phyloP scores from a whole-genome alignment of 352 stramenopile species.

The Globisporangium takayamanum region DNA sequence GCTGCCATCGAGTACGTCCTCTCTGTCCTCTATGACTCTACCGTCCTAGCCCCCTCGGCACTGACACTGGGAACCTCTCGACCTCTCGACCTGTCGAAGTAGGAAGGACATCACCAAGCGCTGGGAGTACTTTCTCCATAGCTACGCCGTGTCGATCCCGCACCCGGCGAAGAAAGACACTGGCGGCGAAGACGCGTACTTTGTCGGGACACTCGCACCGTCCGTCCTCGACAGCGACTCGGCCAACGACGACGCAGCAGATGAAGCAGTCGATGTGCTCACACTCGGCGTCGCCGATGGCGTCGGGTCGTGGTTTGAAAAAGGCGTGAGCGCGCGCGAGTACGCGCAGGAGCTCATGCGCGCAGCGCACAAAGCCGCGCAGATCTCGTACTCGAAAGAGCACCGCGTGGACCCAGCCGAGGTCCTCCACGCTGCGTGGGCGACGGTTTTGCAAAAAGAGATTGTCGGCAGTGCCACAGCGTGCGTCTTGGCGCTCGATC shows the following conservation, averaged over 20 bases:
- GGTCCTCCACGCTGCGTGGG: constrained; percentile 67
- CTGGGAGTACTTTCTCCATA: constrained; percentile 60
- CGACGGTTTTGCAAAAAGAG: constrained; percentile 81
- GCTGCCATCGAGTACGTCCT: constrained; percentile 7
- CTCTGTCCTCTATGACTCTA: background rate
- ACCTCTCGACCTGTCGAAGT: background rate
- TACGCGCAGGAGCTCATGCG: constrained; percentile 79
- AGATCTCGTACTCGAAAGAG: constrained; percentile 54
- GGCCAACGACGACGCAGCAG: constrained; percentile 19
- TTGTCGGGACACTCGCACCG: constrained; percentile 68
- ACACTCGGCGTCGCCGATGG: constrained; percentile 94
- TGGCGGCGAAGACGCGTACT: constrained; percentile 92
- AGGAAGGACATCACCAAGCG: constrained; percentile 15
- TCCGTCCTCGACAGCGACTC: constrained; percentile 9
- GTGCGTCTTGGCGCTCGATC: constrained; percentile 91
- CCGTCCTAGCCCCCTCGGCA: background rate
- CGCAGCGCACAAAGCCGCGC: constrained; percentile 53
- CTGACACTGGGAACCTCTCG: background rate
- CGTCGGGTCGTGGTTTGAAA: constrained; percentile 94
- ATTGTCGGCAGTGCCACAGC: constrained; percentile 92
- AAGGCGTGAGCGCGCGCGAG: constrained; percentile 77
- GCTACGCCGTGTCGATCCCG: constrained; percentile 71
- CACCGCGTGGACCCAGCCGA: constrained; percentile 54
- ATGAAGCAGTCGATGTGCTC: constrained; percentile 50
- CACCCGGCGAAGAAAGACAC: constrained; percentile 68